These are phyloP conservation scores for Chlamydomonas asymmetrica DNA, from an alignment of 139 green algal species.

Conservation along the genomic window DNA sequence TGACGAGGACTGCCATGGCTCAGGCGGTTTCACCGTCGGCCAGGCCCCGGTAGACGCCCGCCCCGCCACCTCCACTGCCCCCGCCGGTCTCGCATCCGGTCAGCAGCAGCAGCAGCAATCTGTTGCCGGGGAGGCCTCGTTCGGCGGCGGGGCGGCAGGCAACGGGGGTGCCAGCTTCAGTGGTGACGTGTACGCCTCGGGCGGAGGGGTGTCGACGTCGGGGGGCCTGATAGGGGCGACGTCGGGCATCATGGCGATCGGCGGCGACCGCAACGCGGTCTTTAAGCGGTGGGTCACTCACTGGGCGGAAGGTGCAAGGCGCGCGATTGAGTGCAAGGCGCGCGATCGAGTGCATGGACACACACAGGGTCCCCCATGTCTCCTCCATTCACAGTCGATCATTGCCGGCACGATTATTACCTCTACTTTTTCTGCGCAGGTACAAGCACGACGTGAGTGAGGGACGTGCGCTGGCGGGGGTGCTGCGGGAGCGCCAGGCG, in stretches of 20 bases:
- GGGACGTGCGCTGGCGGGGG: constrained; percentile 29
- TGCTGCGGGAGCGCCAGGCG: constrained; percentile 39
- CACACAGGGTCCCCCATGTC: too few relatives aligned
- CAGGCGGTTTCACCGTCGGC: constrained; percentile 41
- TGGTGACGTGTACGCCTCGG: not conserved
- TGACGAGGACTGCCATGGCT: constrained; percentile 37
- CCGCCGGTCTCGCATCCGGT: not conserved
- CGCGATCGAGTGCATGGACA: too few relatives aligned
- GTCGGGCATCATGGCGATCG: not conserved
- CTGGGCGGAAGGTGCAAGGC: too few relatives aligned
- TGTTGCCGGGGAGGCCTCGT: too few relatives aligned
- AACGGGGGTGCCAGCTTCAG: not conserved
- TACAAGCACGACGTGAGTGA: constrained; percentile 50
- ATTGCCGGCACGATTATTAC: too few relatives aligned
- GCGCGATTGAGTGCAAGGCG: too few relatives aligned
- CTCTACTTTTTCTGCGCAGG: too few relatives aligned
- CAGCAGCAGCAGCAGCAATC: constrained; percentile 12
- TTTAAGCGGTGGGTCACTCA: too few relatives aligned
- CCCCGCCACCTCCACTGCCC: constrained; percentile 2
- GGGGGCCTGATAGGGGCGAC: too few relatives aligned
- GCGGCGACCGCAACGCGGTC: constrained; percentile 35
- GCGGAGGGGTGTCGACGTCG: too few relatives aligned
- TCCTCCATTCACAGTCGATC: too few relatives aligned
- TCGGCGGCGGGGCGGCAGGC: too few relatives aligned
- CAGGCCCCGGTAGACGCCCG: constrained; percentile 33